phyloP scores from a whole-genome alignment of 371 early-diverging fungal species.

The Syncephalastrum racemosum region DNA sequence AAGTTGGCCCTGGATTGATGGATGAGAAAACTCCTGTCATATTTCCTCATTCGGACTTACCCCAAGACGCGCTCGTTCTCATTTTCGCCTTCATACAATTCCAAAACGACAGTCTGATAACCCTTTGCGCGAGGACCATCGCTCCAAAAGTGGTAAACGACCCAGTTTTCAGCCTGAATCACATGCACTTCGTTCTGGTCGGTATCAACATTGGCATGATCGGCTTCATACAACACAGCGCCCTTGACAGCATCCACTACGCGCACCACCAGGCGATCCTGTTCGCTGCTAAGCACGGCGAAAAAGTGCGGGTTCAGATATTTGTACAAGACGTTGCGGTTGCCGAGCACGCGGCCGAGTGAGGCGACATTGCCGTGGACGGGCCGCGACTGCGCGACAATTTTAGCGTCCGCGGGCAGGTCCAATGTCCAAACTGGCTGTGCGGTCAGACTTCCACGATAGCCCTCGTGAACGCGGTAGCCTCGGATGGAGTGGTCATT shows the following conservation, averaged over 20 bases:
- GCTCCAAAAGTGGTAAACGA: constrained; percentile 90
- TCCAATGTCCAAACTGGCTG: constrained; percentile 58
- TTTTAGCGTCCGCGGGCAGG: constrained; percentile 59
- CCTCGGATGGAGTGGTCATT: constrained; percentile 42
- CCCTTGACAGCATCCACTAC: constrained; percentile 90
- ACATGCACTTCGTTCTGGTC: constrained; percentile 58
- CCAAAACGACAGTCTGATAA: constrained; percentile 72
- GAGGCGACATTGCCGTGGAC: constrained; percentile 70
- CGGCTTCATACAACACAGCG: constrained; percentile 67
- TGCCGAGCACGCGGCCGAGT: constrained; percentile 88
- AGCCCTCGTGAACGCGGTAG: constrained; percentile 51
- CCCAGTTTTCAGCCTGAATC: constrained; percentile 82
- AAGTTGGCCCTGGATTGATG: constrained; percentile 52
- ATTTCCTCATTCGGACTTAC: constrained; percentile 28
- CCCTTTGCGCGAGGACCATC: constrained; percentile 56
- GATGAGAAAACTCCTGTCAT: neutral
- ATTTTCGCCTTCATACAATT: constrained; percentile 80
- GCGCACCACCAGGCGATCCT: constrained; percentile 53
- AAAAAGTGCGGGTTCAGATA: constrained; percentile 92
- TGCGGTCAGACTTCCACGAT: constrained; percentile 52
- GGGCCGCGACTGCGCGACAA: constrained; percentile 41
- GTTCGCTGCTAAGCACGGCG: constrained; percentile 56
- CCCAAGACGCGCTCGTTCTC: constrained; percentile 74
- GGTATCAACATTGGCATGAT: constrained; percentile 67
- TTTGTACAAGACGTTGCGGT: constrained; percentile 94